Conservation (phyloP, 345 rosid genomes). For the Euphorbia peplus region DNA sequence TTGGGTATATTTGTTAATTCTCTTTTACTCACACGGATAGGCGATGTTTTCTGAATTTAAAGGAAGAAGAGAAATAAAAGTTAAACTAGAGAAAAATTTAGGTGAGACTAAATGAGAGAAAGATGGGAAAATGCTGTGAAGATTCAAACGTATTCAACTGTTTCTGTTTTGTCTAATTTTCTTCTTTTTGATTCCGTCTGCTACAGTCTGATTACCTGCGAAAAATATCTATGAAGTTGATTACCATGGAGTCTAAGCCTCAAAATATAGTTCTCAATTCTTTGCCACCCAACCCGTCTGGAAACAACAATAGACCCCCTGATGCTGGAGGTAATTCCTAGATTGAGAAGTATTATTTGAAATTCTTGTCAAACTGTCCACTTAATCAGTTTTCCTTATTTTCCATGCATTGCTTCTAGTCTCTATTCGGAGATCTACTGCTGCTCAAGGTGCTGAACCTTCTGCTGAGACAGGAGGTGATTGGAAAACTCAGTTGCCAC, state of each 20-base stretch:
- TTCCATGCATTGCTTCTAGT: constrained; percentile 1
- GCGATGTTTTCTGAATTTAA: too few species aligned
- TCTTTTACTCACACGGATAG: too few species aligned
- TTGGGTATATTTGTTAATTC: too few species aligned
- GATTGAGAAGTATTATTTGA: not conserved
- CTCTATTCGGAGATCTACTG: too few species aligned
- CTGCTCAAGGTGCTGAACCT: constrained; percentile 43
- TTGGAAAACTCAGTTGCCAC: constrained; percentile 54
- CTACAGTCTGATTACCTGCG: constrained; percentile 75
- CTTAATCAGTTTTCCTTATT: too few species aligned
- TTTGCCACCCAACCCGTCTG: constrained; percentile 36
- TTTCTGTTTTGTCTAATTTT: not conserved
- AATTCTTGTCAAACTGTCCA: not conserved
- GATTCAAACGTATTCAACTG: not conserved
- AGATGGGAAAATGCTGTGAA: not conserved
- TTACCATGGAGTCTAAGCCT: constrained; percentile 70
- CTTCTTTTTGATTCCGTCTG: constrained; percentile 11
- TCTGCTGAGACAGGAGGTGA: constrained; percentile 37
- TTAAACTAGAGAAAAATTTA: too few species aligned
- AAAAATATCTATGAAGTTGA: constrained; percentile 86
- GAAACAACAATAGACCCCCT: constrained; percentile 42
- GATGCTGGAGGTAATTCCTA: constrained; percentile 52
- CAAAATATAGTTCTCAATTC: constrained; percentile 44
- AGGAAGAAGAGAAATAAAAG: too few species aligned
- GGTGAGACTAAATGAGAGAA: too few species aligned